phyloP scores from a whole-genome alignment of 495 filamentous ascomycete species.

The Penicillium verhagenii region DNA sequence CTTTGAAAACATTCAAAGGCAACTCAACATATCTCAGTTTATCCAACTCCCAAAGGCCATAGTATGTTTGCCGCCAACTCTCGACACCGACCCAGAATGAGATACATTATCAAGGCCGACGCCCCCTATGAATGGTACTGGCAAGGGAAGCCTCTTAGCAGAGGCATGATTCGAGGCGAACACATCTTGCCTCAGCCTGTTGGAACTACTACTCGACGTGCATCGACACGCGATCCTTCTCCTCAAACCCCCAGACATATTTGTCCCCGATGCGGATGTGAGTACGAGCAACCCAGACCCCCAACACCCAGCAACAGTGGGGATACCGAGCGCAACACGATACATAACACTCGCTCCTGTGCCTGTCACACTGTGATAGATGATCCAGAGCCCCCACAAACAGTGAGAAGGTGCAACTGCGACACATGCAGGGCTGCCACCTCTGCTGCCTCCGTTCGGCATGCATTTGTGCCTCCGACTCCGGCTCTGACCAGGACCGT shows the following conservation, averaged over 20 bases:
- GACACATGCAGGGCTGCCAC: background rate
- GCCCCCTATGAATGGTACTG: constrained; percentile 16
- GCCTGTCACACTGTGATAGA: background rate
- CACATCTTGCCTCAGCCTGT: background rate
- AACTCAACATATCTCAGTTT: background rate
- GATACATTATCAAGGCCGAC: background rate
- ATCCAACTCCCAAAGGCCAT: background rate
- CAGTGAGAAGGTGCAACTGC: background rate
- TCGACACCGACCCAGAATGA: background rate
- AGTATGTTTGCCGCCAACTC: background rate
- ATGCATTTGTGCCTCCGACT: background rate
- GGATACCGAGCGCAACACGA: background rate
- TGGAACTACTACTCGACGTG: background rate
- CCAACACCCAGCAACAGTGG: background rate
- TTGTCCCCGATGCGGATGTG: constrained; percentile 2
- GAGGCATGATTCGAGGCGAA: constrained; percentile 8
- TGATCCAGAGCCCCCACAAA: background rate
- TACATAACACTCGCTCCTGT: background rate
- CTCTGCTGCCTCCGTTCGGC: background rate
- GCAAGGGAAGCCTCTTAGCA: constrained; percentile 21
- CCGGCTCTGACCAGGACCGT: background rate
- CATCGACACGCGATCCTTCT: background rate
- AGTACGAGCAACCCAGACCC: background rate
- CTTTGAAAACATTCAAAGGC: too few species aligned
- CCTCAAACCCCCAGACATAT: background rate